Evolutionary conservation across 2,329 filamentous ascomycete genomes (phyloP).

Genomic region (Trichophyton simii): DNA sequence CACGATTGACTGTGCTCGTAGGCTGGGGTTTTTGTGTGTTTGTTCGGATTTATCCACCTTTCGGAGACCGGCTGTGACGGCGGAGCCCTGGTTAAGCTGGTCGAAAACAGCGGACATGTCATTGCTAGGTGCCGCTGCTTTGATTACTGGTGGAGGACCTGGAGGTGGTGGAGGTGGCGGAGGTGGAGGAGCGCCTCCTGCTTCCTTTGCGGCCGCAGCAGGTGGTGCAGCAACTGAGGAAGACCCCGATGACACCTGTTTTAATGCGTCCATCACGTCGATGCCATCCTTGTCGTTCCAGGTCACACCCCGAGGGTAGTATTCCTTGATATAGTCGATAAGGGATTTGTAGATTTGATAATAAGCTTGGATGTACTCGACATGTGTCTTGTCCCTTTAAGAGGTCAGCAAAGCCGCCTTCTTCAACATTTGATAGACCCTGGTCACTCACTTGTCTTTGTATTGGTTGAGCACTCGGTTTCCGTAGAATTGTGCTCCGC

Average conservation of each 20-base stretch:
- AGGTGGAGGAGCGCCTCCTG: conserved; percentile 38
- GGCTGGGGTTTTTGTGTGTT: conserved; percentile 94
- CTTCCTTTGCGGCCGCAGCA: conserved; percentile 24
- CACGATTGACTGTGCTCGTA: conserved; percentile 62
- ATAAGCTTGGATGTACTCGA: conserved; percentile 86
- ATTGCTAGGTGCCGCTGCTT: conserved; percentile 33
- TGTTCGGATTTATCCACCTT: conserved; percentile 94
- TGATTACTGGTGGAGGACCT: conserved; percentile 38
- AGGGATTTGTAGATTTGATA: conserved; percentile 81
- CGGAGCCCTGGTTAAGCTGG: conserved; percentile 75
- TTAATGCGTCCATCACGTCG: conserved; percentile 57
- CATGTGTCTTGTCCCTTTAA: conserved; percentile 59
- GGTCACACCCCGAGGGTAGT: conserved; percentile 63
- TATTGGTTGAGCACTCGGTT: conserved; percentile 86
- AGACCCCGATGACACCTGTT: conserved; percentile 38
- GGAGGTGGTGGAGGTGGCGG: conserved; percentile 60
- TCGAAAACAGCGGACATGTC: conserved; percentile 84
- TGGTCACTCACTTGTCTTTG: conserved; percentile 56
- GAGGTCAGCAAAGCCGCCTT: conserved; percentile 15
- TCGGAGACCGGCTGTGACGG: conserved; percentile 75
- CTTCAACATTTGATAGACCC: not conserved
- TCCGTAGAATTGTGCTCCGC: conserved; percentile 82
- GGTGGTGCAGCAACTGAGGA: conserved; percentile 15
- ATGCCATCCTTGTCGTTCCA: conserved; percentile 74
- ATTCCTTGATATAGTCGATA: conserved; percentile 68